Evolutionary conservation across 2,329 filamentous ascomycete species (phyloP).

Genomic region (Sporothrix phasma): DNA sequence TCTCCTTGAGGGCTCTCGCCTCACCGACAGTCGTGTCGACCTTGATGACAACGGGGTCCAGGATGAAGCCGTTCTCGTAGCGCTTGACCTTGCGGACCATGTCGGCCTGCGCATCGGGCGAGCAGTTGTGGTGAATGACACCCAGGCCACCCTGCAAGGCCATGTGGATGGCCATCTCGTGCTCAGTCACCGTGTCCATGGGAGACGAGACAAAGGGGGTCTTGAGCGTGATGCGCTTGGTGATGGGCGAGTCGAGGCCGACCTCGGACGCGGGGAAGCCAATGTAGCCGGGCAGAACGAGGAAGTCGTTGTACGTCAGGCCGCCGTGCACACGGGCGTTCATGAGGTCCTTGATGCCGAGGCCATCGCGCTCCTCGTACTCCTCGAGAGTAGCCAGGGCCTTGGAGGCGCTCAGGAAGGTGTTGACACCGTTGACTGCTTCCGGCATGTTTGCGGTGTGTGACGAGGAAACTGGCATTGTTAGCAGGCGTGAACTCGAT

Average conservation of each 20-base stretch:
- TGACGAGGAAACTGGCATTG: not conserved
- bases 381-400: conserved; percentile 75
- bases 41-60: conserved; percentile 86
- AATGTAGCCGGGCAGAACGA: conserved; percentile 93
- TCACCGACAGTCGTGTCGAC: conserved; percentile 82
- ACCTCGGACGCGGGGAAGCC: conserved; percentile 92
- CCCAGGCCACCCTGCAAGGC: conserved; percentile 78
- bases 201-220: conserved; percentile 94
- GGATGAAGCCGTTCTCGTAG: conserved; percentile 98
- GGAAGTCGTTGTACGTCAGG: conserved; percentile 97
- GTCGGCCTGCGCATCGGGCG: conserved; percentile 90
- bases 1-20: conserved; percentile 86
- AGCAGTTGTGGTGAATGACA: conserved; percentile 99
- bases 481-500: not conserved
- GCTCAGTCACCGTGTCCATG: conserved; percentile 99
- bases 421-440: conserved; percentile 41
- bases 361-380: conserved; percentile 73
- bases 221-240: conserved; percentile 91
- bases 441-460: conserved; percentile 49
- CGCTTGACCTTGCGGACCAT: conserved; percentile 99
- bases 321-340: conserved; percentile 88
- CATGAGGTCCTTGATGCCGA: conserved; percentile 76
- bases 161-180: conserved; percentile 99
- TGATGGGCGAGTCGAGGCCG: conserved; percentile 78
- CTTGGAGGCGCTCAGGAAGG: conserved; percentile 61